Evolutionary conservation across 2,329 filamentous ascomycete genomes (phyloP), one percentile per base, ranked within the genome.

Genomic region (Myriosclerotinia duriaeana): DNA sequence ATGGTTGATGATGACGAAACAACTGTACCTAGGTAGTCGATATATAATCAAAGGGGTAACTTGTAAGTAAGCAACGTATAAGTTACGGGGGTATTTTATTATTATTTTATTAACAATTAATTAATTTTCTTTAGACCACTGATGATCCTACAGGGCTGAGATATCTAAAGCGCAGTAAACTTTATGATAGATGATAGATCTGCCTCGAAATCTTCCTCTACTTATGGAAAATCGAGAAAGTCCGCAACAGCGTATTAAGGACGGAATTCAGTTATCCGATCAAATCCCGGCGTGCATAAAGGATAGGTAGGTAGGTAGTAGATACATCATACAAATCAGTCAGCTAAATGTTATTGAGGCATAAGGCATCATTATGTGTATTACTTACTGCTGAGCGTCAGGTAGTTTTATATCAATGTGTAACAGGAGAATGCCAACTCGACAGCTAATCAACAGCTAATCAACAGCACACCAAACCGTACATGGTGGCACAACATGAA

Each of bases 111-210:
- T 15, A n/a, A 59, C n/a, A 46, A 3, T 22, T 36, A 46, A 46
- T 30, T n/a, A 22, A 30, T 34, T 6, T 34, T 34, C 30, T 34
- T 34, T 34, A 6, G 6, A 46, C 11, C 22, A 46, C 17, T 9
- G 17, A n/a, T 59, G 20, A 59, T 36, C 30, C 42, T 59, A 48
- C 56, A 59, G 42, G 56, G 56, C 56, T 59, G 56, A 59, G 5
- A 48, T n/a, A 59, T 46, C 42, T 34, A 40, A 59, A 46, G 42
- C 56, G 22, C 20, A 12, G 56, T 34, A 30, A 22, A 59, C 14
- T 20, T 36, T 11, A 60, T 12, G 14, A 42, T 48, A 42, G 56
- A 60, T 12, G 14, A 42, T 48, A 42, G 56, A 48, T 17, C 1
- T 17, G 14, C 56, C 14, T 48, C 30, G 17, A 48, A 20, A 60